Evolutionary conservation across 2,329 filamentous ascomycete genomes (phyloP), one percentile per base, ranked within the genome.

Genomic region (Pseudodiploospora longispora): DNA sequence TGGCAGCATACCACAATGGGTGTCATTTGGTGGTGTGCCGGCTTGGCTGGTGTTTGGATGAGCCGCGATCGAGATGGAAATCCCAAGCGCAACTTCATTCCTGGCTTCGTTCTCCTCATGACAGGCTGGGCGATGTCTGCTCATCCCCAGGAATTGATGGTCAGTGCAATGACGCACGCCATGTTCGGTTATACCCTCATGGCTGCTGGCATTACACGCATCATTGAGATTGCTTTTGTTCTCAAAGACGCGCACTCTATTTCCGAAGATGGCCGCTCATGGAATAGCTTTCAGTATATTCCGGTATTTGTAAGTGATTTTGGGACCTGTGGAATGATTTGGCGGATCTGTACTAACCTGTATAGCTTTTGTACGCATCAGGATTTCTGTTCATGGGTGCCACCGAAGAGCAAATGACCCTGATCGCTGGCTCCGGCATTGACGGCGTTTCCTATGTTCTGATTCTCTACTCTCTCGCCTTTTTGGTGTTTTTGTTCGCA

Each of bases 1-100:
- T 80, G 95, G 68, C 91, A 98, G 64, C 93, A 98, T 64, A 98
- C 93, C 0, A 87, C 86, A n/a, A 97, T 98, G 91, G 93, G 93
- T n/a, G 80, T 98, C 50, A 82, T 98, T 41, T 98, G 93, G 93
- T 98, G 91, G 91, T 86, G 82, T 56, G 91, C 93, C 6, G 93
- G 93, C 27, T 70, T 98, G 30, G 77, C 91, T 8, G 93, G 93
- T 36, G 76, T 98, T 42, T 98, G 91, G 93, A 73, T 98, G 34
- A 95, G 88, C 62, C 78, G 80, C 50, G 87, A 83, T 60, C 80
- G 87, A 45, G 82, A 91, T 50, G 91, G 93, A 41, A 75, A 80
- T 36, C 90, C 93, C 6, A 89, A 91, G 72, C 80, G 93, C 54
- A 98, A 98, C 67, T 80, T 98, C 49, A 82, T 98, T 43, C 93